Percentiles rank a stretch among this genome's conserved stretches.
These are phyloP conservation scores for Morella rubra DNA, from an alignment of 306 rosid species.

Conservation along the genomic window DNA sequence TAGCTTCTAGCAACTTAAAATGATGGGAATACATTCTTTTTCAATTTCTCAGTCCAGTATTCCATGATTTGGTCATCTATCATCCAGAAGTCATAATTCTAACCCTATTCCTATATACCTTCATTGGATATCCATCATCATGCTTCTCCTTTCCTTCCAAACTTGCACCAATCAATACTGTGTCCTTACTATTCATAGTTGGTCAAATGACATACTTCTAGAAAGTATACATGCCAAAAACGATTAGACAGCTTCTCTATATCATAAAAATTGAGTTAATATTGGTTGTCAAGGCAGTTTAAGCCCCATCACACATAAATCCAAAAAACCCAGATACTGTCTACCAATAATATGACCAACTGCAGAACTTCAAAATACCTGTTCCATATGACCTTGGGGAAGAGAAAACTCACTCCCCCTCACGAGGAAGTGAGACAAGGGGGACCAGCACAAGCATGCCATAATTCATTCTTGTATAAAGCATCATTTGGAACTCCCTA, in stretches of 20 bases:
- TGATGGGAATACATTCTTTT: no score
- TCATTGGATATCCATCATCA: background rate
- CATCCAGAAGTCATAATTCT: background rate
- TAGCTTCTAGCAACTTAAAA: no score
- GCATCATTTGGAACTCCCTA: conserved; percentile 68
- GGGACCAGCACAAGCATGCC: conserved; percentile 99
- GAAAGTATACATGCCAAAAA: background rate
- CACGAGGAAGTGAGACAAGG: conserved; percentile 88
- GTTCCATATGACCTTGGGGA: conserved; percentile 99
- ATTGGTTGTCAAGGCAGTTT: background rate
- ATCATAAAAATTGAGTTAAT: background rate
- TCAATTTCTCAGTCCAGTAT: background rate
- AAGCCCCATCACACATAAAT: background rate
- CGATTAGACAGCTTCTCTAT: background rate
- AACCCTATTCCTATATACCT: no score
- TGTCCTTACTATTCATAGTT: background rate
- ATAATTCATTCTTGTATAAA: conserved; percentile 85
- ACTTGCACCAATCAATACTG: background rate
- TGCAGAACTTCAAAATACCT: conserved; percentile 43
- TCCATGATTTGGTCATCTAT: background rate
- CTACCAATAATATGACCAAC: background rate
- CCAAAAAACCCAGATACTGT: background rate
- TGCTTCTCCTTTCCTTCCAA: background rate
- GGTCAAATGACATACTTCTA: background rate
- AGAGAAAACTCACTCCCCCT: conserved; percentile 91